Evolutionary conservation across 2,329 filamentous ascomycete species (phyloP), one percentile per base, ranked within the genome.

Genomic region (Periconia digitata): DNA sequence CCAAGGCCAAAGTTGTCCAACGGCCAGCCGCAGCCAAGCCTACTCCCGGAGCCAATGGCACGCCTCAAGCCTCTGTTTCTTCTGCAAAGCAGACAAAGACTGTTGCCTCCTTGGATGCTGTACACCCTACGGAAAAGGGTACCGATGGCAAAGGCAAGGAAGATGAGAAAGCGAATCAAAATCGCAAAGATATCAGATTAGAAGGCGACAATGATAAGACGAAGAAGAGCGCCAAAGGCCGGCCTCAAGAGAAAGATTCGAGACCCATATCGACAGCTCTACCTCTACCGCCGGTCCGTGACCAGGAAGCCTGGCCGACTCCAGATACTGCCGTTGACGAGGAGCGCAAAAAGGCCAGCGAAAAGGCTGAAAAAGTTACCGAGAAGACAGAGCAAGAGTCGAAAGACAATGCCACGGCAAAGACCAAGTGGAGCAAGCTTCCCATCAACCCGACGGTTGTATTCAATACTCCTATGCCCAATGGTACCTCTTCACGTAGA

Each of bases 261-360:
- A 69, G 60, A 43, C 37, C 50, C 18, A 21, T 49, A 6, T 35
- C 59, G 12, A 53, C 50, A n/a, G 66, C 66, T 13, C 63, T 71
- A 39, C 67, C 74, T 36, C 76, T 82, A 27, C 89, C 89, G 21
- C 80, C 89, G 2, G 86, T 90, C 40, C 85, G 82, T 49, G 92
- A 97, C 70, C 80, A 89, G 42, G 77, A 84, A 44, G 85, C 85
- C 17, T 99, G 94, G 94, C 94, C 94, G 15, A 97, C 92, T 2
- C 91, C 91, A 0, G 90, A 96, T 59, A 85, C 80, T 42, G 87
- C 85, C 1, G 83, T 86, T 44, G 85, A 86, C 42, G 90, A 94
- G 59, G 83, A 88, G 53, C 89, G 89, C 73, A 85, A 86, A 63
- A 91, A 90, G 70, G 73, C 78, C 1, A 78, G 83, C 44, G 80